Base-by-base conservation (phyloP, 2,329 filamentous ascomycete species). In the Cryphonectria nitschkei region DNA sequence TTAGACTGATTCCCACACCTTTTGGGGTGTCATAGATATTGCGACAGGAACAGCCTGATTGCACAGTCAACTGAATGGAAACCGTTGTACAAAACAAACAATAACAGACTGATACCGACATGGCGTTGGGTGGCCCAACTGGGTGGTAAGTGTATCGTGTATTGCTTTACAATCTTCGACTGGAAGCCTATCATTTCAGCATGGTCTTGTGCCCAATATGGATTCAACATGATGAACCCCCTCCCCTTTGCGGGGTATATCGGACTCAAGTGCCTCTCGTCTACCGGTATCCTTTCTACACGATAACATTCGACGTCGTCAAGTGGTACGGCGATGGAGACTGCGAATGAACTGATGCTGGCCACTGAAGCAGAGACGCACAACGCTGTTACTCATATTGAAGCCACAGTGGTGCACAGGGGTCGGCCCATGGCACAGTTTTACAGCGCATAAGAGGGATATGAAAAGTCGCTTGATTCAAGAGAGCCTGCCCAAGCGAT, bases 1-100 rank as follows among this genome's bases (percentile, higher is more conserved):
- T 79, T 78, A 79, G 77, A 78, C 70, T 73, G 68, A 72, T 75
- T 73, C 72, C 58, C 71, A 74, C 68, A 68, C 73, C 74, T 73
- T 56, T 50, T 9, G 0, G 74, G 41, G 68, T 70, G 58, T 67
- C 76, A 76, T 76, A 77, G 74, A 75, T 68, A 56, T 63, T 72
- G 71, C 58, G 66, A 65, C 69, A 71, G 65, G 56, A 63, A 46
- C 54, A 54, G 64, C 61, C 69, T 67, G 61, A 64, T 67, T n/a
- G 54, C 68, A 66, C 62, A 62, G 52, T 56, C 8, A 43, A 72
- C 34, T 54, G 50, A 72, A 72, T 68, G 54, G 68, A 72, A 41
- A 64, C 66, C 70, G 72, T 65, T 74, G 72, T 73, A 73, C 68
- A 71, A 65, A 26, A 29, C 65, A 68, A 63, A 68, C 9, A 9